Evolutionary conservation across 164 flowering plant genomes (phyloP).

Genomic region (Saururus chinensis): DNA sequence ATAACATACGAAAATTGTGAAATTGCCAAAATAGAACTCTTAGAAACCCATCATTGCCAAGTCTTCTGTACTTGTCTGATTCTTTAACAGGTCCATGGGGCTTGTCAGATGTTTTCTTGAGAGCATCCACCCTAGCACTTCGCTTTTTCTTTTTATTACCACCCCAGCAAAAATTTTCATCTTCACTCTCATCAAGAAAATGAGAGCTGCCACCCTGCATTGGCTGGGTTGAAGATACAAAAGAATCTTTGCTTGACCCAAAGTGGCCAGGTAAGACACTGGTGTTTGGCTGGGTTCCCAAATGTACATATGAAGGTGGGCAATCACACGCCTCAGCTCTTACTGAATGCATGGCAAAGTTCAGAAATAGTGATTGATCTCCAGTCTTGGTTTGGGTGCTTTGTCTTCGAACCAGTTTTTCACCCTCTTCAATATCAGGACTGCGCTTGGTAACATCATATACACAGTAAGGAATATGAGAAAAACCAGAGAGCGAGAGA

Average conservation of each 20-base stretch:
- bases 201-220: conserved; percentile 19
- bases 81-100: conserved; percentile 56
- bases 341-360: conserved; percentile 96
- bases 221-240: conserved; percentile 23
- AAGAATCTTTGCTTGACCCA: conserved; percentile 20
- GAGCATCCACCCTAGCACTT: conserved; percentile 38
- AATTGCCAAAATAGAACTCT: conserved; percentile 91
- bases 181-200: conserved; percentile 19
- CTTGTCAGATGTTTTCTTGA: conserved; percentile 60
- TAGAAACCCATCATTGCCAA: conserved; percentile 51
- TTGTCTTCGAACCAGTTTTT: conserved; percentile 65
- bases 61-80: conserved; percentile 67
- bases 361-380: conserved; percentile 69
- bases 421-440: conserved; percentile 94
- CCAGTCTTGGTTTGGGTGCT: conserved; percentile 60
- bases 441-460: conserved; percentile 25
- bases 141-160: conserved; percentile 37
- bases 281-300: conserved; percentile 33
- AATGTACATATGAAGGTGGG: conserved; percentile 46
- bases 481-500: conserved; percentile 1
- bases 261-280: conserved; percentile 41
- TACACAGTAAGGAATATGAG: not conserved
- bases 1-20: conserved; percentile 90
- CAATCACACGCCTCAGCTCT: conserved; percentile 98
- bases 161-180: conserved; percentile 33